A percentile compares a stretch with the other conserved stretches of the same genome.
Conservation (phyloP, 1,139 yeast genomes). For the Suhomyces yuchorum region DNA sequence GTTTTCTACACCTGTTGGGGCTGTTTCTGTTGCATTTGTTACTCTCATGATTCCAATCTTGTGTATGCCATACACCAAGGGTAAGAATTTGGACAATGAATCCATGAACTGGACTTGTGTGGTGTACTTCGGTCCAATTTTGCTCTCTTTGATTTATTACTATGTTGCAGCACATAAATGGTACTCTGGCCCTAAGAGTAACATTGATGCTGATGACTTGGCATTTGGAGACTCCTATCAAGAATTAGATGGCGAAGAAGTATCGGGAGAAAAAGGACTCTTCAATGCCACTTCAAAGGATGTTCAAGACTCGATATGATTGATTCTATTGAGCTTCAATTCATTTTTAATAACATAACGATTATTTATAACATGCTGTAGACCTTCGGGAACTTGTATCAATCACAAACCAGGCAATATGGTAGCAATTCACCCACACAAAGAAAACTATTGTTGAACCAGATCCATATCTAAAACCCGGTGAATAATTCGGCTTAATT, state of each 20-base stretch:
- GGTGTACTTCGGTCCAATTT: conserved; percentile 67
- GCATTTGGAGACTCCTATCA: conserved; percentile 15
- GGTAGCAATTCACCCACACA: no score
- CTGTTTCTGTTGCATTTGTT: conserved; percentile 49
- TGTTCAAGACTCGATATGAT: conserved; percentile 6
- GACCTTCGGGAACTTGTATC: background rate
- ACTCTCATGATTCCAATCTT: conserved; percentile 64
- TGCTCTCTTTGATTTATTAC: conserved; percentile 55
- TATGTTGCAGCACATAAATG: conserved; percentile 60
- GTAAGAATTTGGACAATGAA: conserved; percentile 48
- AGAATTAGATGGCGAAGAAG: conserved; percentile 8
- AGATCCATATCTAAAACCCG: no score
- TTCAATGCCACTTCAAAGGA: conserved; percentile 4
- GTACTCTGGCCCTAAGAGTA: conserved; percentile 70
- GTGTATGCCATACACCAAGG: conserved; percentile 62
- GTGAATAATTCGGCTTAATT: no score
- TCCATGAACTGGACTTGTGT: conserved; percentile 73
- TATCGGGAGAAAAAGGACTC: conserved; percentile 2
- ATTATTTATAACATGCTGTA: background rate
- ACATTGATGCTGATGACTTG: conserved; percentile 44
- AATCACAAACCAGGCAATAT: no score
- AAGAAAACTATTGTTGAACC: no score
- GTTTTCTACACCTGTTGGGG: conserved; percentile 51
- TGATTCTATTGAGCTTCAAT: background rate
- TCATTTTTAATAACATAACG: background rate